phyloP scores from a whole-genome alignment of 208 protist genomes.

The Leishmania major region DNA sequence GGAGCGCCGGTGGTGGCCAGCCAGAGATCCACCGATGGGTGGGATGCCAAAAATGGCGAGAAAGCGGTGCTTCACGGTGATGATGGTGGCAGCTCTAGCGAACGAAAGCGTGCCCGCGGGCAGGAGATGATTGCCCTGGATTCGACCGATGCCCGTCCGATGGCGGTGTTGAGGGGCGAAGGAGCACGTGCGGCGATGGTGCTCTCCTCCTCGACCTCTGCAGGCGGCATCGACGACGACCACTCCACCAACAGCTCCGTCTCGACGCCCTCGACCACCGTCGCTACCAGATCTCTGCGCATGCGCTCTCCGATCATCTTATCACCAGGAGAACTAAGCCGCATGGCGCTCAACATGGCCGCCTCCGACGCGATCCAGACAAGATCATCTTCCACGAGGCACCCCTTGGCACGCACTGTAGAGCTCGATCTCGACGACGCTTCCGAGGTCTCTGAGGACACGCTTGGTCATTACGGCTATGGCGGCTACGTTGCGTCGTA shows the following conservation, averaged over 20 bases:
- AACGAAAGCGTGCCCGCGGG: not conserved
- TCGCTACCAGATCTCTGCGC: not conserved
- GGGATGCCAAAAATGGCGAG: not conserved
- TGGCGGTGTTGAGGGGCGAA: not conserved
- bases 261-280: constrained; percentile 21
- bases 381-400: not conserved
- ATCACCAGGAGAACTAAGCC: constrained; percentile 18
- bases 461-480: not conserved
- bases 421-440: not conserved
- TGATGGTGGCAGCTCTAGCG: not conserved
- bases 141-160: not conserved
- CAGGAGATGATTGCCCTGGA: too few relatives aligned
- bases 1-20: not conserved
- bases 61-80: not conserved
- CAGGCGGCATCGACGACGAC: not conserved
- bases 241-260: not conserved
- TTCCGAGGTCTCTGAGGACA: not conserved
- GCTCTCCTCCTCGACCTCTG: not conserved
- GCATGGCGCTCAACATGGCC: not conserved
- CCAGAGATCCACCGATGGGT: not conserved
- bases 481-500: constrained; percentile 17
- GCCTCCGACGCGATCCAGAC: not conserved
- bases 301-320: constrained; percentile 28
- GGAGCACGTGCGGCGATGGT: not conserved
- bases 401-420: not conserved